Percentiles rank a stretch among this genome's conserved stretches.
These are phyloP conservation scores for Capniomyces stellatus DNA, from an alignment of 371 early-diverging fungal species.

Conservation along the genomic window DNA sequence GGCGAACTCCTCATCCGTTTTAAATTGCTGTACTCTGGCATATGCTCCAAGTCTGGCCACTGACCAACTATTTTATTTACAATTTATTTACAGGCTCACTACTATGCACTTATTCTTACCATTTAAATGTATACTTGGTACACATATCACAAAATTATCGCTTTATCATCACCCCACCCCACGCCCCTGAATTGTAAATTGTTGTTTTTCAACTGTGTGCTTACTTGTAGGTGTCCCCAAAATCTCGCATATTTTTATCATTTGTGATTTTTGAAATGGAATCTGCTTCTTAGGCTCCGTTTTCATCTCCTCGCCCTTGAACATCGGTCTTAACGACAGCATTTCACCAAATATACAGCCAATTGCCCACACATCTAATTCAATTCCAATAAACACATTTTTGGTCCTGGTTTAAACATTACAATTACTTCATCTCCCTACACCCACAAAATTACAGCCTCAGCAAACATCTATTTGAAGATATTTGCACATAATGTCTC, in stretches of 20 bases:
- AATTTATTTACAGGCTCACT: background rate
- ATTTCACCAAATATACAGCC: constrained; percentile 94
- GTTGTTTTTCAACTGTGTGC: constrained; percentile 1
- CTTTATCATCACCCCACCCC: background rate
- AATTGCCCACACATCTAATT: constrained; percentile 75
- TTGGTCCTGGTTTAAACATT: too few species aligned
- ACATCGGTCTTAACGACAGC: constrained; percentile 68
- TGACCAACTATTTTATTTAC: background rate
- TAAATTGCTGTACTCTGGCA: constrained; percentile 42
- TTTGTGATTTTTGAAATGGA: constrained; percentile 77
- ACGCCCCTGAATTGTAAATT: background rate
- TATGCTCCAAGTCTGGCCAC: constrained; percentile 39
- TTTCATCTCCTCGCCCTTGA: constrained; percentile 88
- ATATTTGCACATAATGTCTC: too few species aligned
- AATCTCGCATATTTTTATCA: constrained; percentile 76
- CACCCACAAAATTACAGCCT: too few species aligned
- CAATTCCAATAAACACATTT: constrained; percentile 19
- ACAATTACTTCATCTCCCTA: too few species aligned
- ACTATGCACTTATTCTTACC: background rate
- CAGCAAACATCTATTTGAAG: too few species aligned
- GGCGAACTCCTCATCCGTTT: constrained; percentile 29
- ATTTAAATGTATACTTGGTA: background rate
- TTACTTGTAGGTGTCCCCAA: constrained; percentile 74
- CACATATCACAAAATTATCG: background rate
- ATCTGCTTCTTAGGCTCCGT: constrained; percentile 74